phyloP scores from a whole-genome alignment of 345 rosid genomes.

The Syzygium aqueum region DNA sequence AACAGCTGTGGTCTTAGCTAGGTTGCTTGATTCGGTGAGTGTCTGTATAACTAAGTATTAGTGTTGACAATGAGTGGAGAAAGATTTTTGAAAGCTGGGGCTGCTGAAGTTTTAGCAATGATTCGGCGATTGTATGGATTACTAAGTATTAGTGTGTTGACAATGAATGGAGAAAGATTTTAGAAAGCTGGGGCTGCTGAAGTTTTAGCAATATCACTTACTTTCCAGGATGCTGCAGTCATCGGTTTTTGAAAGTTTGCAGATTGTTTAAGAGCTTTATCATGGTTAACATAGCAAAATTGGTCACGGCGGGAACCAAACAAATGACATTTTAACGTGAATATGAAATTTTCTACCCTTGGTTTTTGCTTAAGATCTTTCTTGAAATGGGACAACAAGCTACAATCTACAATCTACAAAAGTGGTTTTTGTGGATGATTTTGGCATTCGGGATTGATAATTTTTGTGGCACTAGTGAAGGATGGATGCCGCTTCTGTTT shows the following conservation, averaged over 20 bases:
- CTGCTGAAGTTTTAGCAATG: not conserved
- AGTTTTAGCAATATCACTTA: not conserved
- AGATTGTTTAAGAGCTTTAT: not conserved
- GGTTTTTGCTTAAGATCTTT: not conserved
- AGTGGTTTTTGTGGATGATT: not conserved
- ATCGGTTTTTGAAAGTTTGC: not conserved
- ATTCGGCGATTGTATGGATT: not conserved
- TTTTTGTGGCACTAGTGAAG: not conserved
- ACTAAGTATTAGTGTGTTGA: not conserved
- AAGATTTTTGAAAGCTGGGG: not conserved
- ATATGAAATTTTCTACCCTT: not conserved
- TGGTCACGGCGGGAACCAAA: not conserved
- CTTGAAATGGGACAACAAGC: not conserved
- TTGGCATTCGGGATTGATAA: not conserved
- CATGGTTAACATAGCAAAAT: not conserved
- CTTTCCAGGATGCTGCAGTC: not conserved
- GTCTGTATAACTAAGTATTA: not conserved
- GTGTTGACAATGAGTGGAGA: not conserved
- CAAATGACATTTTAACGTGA: not conserved
- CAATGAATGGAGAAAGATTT: not conserved
- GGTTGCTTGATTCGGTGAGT: not conserved
- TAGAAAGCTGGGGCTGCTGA: not conserved
- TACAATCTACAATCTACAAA: not conserved
- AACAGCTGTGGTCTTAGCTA: not conserved
- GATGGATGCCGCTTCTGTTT: not conserved